phyloP scores from a whole-genome alignment of 1,284 basidiomycete species.

The Malassezia globosa region DNA sequence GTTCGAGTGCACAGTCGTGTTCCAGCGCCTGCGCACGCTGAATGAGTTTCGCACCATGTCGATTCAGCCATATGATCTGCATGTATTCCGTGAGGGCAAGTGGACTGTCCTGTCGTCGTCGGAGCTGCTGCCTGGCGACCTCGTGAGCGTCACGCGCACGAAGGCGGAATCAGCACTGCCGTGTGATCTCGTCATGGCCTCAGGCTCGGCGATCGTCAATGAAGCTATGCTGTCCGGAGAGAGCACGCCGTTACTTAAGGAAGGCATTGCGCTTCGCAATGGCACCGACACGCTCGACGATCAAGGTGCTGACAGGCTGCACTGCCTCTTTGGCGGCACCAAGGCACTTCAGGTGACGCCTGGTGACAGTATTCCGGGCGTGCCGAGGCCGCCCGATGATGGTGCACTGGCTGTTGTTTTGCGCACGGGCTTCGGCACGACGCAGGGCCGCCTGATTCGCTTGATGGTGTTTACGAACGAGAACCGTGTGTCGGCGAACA shows the following conservation, averaged over 20 bases:
- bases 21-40: slow-evolving; percentile 43
- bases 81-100: slow-evolving; percentile 34
- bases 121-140: slow-evolving; percentile 41
- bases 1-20: slow-evolving; percentile 46
- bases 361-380: slow-evolving; percentile 25
- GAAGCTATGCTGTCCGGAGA: slow-evolving; percentile 47
- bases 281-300: slow-evolving; percentile 37
- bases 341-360: slow-evolving; percentile 44
- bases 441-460: slow-evolving; percentile 45
- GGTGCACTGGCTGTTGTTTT: slow-evolving; percentile 40
- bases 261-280: slow-evolving; percentile 42
- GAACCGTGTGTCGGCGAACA: slow-evolving; percentile 43
- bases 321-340: slow-evolving; percentile 45
- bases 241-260: slow-evolving; percentile 44
- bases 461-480: slow-evolving; percentile 47
- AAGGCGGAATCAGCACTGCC: slow-evolving; percentile 44
- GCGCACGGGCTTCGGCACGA: slow-evolving; percentile 46
- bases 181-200: slow-evolving; percentile 37
- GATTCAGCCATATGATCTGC: slow-evolving; percentile 42
- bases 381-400: slow-evolving; percentile 35
- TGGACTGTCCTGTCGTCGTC: slow-evolving; percentile 37
- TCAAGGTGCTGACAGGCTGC: slow-evolving; percentile 42
- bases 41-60: slow-evolving; percentile 47
- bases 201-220: slow-evolving; percentile 42
- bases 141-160: slow-evolving; percentile 43